Percentiles rank a stretch among this genome's conserved stretches.
Conservation (phyloP, 2,329 filamentous ascomycete species). For the Lojkania enalia region DNA sequence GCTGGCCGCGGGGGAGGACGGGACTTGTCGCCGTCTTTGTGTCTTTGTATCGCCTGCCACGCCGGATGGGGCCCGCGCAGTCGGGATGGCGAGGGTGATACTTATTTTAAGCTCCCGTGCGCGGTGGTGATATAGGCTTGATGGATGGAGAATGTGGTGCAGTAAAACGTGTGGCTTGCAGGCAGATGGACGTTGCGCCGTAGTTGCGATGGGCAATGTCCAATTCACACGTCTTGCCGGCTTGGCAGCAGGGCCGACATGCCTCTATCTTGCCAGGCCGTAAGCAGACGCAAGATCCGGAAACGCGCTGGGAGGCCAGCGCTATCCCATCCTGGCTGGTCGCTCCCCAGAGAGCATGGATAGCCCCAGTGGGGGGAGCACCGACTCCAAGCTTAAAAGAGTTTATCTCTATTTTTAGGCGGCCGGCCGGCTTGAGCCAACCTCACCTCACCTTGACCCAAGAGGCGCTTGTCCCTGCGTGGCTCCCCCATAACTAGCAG, state of each 20-base stretch:
- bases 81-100: conserved; percentile 14
- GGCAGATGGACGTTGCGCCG: conserved; percentile 17
- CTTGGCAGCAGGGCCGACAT: conserved; percentile 17
- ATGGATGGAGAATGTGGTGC: conserved; percentile 18
- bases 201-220: conserved; percentile 14
- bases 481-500: conserved; percentile 27
- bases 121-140: neutral
- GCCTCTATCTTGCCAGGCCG: conserved; percentile 5
- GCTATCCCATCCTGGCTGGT: conserved; percentile 17
- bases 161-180: conserved; percentile 13
- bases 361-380: neutral
- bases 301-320: conserved; percentile 3
- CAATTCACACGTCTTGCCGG: conserved; percentile 13
- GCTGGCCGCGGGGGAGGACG: conserved; percentile 21
- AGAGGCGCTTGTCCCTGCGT: conserved; percentile 25
- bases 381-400: conserved; percentile 30
- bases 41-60: conserved; percentile 28
- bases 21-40: conserved; percentile 16
- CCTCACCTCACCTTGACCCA: conserved; percentile 23
- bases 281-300: conserved; percentile 18
- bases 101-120: conserved; percentile 26
- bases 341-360: conserved; percentile 23
- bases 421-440: conserved; percentile 15
- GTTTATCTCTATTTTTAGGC: conserved; percentile 41
- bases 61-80: conserved; percentile 3